Base-by-base conservation (phyloP, 2,329 filamentous ascomycete species). In the Penicillium concentricum region DNA sequence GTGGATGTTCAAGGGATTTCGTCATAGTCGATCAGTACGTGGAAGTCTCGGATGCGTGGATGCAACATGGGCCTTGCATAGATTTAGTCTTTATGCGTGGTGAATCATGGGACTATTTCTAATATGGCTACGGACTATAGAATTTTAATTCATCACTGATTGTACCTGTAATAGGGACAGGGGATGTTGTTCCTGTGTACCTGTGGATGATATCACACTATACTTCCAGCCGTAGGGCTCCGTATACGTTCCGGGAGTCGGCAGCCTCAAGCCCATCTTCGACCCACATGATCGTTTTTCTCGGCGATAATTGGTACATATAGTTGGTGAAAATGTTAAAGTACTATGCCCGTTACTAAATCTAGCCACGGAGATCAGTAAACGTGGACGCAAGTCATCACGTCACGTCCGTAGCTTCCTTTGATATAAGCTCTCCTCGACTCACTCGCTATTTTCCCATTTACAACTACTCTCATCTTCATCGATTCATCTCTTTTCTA, bases 321-420 rank as follows among this genome's bases (percentile, higher is more conserved):
- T 26, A 46, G 18, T 7, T 2, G 10, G 5, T 18, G 28, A 35
- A 34, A 24, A 22, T 20, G 12, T n/a, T 13, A 46, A 24, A 18
- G 10, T 20, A 30, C 41, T 46, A 46, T 46, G 15, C 39, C 39
- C 32, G 12, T 13, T 20, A 18, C 18, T 28, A 24, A 28, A 10
- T 30, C 12, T 22, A 43, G n/a, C n/a, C 30, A 26, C 34, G 44
- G 13, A 20, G 46, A 24, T 34, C 50, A 22, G 28, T 34, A 38
- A 51, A 28, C 35, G 26, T 43, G 37, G 47, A 56, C 56, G 59
- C 59, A 63, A 63, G 62, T 62, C 59, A 46, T 64, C 60, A 65
- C 61, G 63, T 65, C 63, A 63, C 58, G 39, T 45, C 51, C 42
- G 60, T 34, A 10, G 34, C 45, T 48, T 38, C 46, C 44, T 52